Base-by-base conservation (phyloP, 306 rosid species). In the Dalbergia cultrata region DNA sequence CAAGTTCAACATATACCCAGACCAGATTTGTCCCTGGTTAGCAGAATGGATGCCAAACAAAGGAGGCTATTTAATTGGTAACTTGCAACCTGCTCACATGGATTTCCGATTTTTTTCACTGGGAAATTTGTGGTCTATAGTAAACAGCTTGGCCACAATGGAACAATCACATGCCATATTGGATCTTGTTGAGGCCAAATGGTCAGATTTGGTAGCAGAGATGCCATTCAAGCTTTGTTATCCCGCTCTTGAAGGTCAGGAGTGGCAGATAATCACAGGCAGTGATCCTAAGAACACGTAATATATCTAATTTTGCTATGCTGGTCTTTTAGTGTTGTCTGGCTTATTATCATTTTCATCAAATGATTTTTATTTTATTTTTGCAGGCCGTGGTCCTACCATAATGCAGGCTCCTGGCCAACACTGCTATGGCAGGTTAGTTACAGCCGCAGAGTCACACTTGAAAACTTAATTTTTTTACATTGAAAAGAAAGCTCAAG, bases 21-120 rank as follows among this genome's bases (percentile, higher is more conserved):
- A 93, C 64, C 95, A 90, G 85, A 91, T 93, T 64, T 49, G 91
- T 70, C 89, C 97, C 17, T 91, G 98, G 98, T 75, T 93, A 80
- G 97, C 90, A 56, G 98, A 93, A 71, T 93, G 97, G 97, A 93
- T 93, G 89, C 97, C 93, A 11, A 85, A 69, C 73, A 87, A 79
- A 84, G 97, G 97, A 64, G 97, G 98, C 34, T 91, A 93, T 83
- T 86, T 93, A 21, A 90, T 89, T 67, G 98, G 98, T 78, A 93
- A 93, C 88, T 78, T 93, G 85, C 95, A 91, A 77, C 98, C 98
- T n/a, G 98, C 98, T 76, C 97, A 91, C 85, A 93, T 93, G 98
- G 98, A 93, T 89, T 93, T 93, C 80, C 87, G 97, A 26, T 93
- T 91, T 75, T 93, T 93, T 83, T 90, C 98, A 10, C 88, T 93